phyloP scores from a whole-genome alignment of 2,329 filamentous ascomycete species.

The Penicillium sp. region DNA sequence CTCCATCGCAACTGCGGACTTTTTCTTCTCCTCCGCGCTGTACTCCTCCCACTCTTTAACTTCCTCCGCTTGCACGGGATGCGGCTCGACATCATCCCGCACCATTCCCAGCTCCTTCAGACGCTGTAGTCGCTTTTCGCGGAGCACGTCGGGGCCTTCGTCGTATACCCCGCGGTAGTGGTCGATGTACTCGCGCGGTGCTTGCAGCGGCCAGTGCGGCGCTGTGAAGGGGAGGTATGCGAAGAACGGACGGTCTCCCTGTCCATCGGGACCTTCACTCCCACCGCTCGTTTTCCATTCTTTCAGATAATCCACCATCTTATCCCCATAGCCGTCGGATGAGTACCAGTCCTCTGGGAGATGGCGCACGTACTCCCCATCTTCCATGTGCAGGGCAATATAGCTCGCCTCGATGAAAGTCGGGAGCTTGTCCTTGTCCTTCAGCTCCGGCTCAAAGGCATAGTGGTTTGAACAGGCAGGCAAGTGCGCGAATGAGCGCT shows the following conservation, averaged over 20 bases:
- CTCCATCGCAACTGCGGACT: slow-evolving; percentile 57
- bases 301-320: slow-evolving; percentile 53
- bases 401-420: slow-evolving; percentile 44
- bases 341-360: slow-evolving; percentile 56
- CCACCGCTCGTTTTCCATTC: slow-evolving; percentile 47
- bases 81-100: slow-evolving; percentile 44
- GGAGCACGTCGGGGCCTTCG: slow-evolving; percentile 59
- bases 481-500: slow-evolving; percentile 59
- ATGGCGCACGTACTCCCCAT: slow-evolving; percentile 46
- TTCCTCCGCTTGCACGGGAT: slow-evolving; percentile 43
- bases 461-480: slow-evolving; percentile 63
- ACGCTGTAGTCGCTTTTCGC: slow-evolving; percentile 53
- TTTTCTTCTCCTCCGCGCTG: slow-evolving; percentile 40
- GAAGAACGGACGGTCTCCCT: slow-evolving; percentile 54
- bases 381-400: slow-evolving; percentile 49
- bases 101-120: slow-evolving; percentile 61
- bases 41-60: slow-evolving; percentile 46
- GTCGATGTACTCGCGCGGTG: slow-evolving; percentile 54
- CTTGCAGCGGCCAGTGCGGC: slow-evolving; percentile 64
- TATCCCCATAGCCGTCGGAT: slow-evolving; percentile 54
- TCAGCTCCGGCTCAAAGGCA: slow-evolving; percentile 51
- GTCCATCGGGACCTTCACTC: slow-evolving; percentile 18
- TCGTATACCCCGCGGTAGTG: slow-evolving; percentile 62
- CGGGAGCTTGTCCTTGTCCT: slow-evolving; percentile 43
- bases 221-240: slow-evolving; percentile 62